Base-by-base conservation (phyloP, 768 basidiomycete genomes). In the Hirschioporus abietinus region DNA sequence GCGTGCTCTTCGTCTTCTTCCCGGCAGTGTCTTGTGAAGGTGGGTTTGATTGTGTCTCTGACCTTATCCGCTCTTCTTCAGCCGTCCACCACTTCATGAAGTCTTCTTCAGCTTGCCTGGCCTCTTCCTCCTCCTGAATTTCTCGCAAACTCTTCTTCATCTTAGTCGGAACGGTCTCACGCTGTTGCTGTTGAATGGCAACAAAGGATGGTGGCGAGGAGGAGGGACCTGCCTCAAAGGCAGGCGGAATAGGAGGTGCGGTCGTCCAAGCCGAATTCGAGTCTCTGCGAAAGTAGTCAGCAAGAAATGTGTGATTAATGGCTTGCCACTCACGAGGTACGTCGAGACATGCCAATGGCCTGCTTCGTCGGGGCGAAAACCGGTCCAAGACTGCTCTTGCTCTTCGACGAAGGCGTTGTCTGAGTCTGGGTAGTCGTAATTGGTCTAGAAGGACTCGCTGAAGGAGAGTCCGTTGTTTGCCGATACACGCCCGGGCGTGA, bases 11-110 rank as follows among this genome's bases (percentile, higher is more conserved):
- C 3, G 42, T 2, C 20, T 52, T 52, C 42, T 52, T 52, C 42
- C 42, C 42, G 12, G 20, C 42, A 15, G 12, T 52, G 12, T 15
- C 42, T 20, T 15, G 42, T 15, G 42, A 15, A 20, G 42, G 42
- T 6, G 42, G 42, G 42, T 5, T 52, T 52, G 42, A 52, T 52
- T 62, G 65, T 64, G 80, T 79, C 74, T 90, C 88, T 35, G 78
- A 69, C 69, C 77, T 82, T n/a, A 92, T 74, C 18, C 91, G 81
- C 71, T 85, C 87, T 75, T 94, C 92, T 75, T 96, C 95, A 7
- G 82, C 87, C 0, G 86, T 80, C 93, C 95, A 97, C 95, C 95
- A 97, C 70, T 80, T 84, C 75, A 96, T 75, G 74, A 97, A 98
- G 67, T 92, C 91, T 3, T 80, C 86, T 76, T 96, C 93, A 63